Base-by-base conservation (phyloP, 2,329 filamentous ascomycete genomes). In the Chalaropsis ovoidea region DNA sequence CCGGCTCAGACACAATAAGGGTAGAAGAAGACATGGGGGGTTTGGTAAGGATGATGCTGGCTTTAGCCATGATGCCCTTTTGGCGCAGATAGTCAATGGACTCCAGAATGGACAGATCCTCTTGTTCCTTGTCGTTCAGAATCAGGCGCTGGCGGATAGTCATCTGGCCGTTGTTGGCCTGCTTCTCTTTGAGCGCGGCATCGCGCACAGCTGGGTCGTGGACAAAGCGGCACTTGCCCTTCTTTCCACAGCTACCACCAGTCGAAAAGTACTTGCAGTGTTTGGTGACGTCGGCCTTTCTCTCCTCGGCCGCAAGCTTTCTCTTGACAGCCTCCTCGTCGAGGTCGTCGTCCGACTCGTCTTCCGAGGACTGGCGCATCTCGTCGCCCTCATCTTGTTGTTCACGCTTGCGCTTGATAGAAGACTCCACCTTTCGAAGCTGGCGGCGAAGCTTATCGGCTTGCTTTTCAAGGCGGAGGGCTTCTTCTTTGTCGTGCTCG, bases 171-270 rank as follows among this genome's bases (percentile, higher is more conserved):
- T 85, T 83, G 70, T 87, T 87, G 70, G 80, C 78, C 70, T 85
- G 83, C 67, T 84, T 81, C 72, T 86, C 84, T 71, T 80, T 81
- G 61, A 87, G 77, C 66, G 84, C 84, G 69, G 82, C 82, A 71
- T 85, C 82, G 70, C 85, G 80, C 67, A 85, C 81, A 68, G 81
- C 80, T 19, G 81, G 79, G 72, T 87, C 85, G 73, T 87, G 85
- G 69, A 86, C 83, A 75, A 87, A 87, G 76, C 85, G 85, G 78
- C 85, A 87, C 83, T 87, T 87, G 83, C 83, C 83, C 81, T 86
- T 86, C 80, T 87, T 87, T 63, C 84, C 85, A 75, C 85, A 87
- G 67, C 79, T 85, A 68, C 85, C 85, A 69, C 85, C 85, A 63
- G 84, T 87, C 47, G 84, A 85, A 72, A 82, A 87, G 74, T 87